Base-by-base conservation (phyloP, 805 yeast species). In the Metschnikowia arizonensis region DNA sequence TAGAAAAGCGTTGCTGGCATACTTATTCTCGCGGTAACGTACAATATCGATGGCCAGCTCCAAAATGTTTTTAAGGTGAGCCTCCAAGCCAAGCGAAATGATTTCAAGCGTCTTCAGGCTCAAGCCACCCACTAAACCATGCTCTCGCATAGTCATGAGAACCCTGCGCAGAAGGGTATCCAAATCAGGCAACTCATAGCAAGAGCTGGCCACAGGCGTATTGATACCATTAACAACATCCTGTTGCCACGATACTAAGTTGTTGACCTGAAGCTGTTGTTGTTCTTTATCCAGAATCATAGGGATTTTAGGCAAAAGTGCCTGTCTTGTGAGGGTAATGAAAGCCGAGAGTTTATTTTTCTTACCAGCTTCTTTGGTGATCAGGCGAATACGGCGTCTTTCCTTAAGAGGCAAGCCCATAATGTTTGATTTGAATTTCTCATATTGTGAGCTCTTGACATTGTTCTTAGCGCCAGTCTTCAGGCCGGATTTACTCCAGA, bases 191-290 rank as follows among this genome's bases (percentile, higher is more conserved):
- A 93, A 63, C 50, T 90, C 90, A 60, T 74, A 87, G 30, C 79
- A 72, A 53, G 91, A 96, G 1, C 86, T 71, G 2, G 91, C 77
- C 29, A 90, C 71, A 4, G 93, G 91, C 1, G 93, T 79, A 54
- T 86, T 88, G 45, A 88, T 77, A 3, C 93, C 95, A 57, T 84
- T 89, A 44, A 84, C 76, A 14, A 93, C 87, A 59, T 93, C 98
- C 62, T 90, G 96, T 18, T 95, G 88, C 91, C 97, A 89, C 54
- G 84, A 84, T 25, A 82, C 76, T 28, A 87, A 76, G 53, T 78
- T 79, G 44, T 68, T 70, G 24, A 69, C 74, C 44, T 68, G 74
- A 40, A 64, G 53, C 48, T 64, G 75, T 50, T 68, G 76, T 49
- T 71, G 72, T 44, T 66, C 74, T 46, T 64, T 68, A 44, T 72